These are phyloP conservation scores for Lablab purpureus DNA, from an alignment of 306 rosid genomes.

Conservation along the genomic window DNA sequence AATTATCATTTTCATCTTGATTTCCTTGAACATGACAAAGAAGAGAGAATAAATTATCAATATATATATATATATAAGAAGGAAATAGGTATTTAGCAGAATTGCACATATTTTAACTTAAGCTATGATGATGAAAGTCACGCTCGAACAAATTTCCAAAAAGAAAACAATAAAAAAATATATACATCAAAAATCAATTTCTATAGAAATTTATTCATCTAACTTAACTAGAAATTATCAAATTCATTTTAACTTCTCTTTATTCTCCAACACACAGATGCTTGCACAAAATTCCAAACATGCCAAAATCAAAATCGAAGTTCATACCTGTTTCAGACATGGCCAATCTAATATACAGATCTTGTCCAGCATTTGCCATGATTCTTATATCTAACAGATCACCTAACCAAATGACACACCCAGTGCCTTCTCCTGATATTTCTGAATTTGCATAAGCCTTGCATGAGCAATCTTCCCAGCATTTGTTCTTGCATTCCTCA, in stretches of 20 bases:
- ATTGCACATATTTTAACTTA: neutral
- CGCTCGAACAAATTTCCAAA: too few species aligned
- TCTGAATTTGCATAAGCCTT: constrained; percentile 55
- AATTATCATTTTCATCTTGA: neutral
- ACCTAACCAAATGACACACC: constrained; percentile 64
- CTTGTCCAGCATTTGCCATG: constrained; percentile 42
- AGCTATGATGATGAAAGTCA: too few species aligned
- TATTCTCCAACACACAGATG: too few species aligned
- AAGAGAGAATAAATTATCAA: neutral
- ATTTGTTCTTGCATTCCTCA: constrained; percentile 52
- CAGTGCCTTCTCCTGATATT: constrained; percentile 53
- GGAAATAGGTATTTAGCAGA: neutral
- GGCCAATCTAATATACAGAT: constrained; percentile 49
- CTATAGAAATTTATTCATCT: too few species aligned
- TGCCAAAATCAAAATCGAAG: neutral
- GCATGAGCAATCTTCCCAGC: constrained; percentile 64
- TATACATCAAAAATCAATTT: too few species aligned
- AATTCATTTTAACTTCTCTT: too few species aligned
- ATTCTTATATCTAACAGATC: constrained; percentile 50
- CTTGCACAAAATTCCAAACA: too few species aligned
- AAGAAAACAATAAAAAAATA: too few species aligned
- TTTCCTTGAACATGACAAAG: neutral
- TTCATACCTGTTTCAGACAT: neutral
- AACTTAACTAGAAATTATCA: too few species aligned
- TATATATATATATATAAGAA: too few species aligned